phyloP scores from a whole-genome alignment of 257 asterid species.

The Scutellaria barbata region DNA sequence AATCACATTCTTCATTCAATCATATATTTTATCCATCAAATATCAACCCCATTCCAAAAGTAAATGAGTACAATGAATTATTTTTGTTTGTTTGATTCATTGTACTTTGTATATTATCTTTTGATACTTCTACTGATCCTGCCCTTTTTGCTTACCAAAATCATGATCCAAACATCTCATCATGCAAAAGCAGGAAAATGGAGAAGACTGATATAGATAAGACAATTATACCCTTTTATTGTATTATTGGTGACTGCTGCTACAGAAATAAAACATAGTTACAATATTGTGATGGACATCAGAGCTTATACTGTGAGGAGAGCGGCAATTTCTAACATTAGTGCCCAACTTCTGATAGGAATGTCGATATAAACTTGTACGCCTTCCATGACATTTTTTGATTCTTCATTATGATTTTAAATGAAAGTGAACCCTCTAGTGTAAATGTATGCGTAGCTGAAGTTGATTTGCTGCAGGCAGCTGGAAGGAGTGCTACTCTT shows the following conservation, averaged over 20 bases:
- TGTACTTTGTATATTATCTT: background rate
- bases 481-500: constrained; percentile 60
- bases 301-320: background rate
- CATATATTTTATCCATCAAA: background rate
- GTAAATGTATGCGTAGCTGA: constrained; percentile 28
- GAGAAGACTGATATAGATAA: no score
- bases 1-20: background rate
- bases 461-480: constrained; percentile 54
- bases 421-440: background rate
- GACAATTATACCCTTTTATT: no score
- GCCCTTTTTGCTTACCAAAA: background rate
- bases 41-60: background rate
- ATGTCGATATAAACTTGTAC: background rate
- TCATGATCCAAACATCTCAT: background rate
- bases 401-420: constrained; percentile 2
- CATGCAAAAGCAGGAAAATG: no score
- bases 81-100: background rate
- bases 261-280: no score
- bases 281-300: no score
- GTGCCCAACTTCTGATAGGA: background rate
- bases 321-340: constrained; percentile 7
- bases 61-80: background rate
- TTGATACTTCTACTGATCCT: background rate
- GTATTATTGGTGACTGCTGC: no score
- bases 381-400: background rate